These are phyloP conservation scores for Naematelia aurantialba DNA, from an alignment of 768 basidiomycete species.

Conservation along the genomic window DNA sequence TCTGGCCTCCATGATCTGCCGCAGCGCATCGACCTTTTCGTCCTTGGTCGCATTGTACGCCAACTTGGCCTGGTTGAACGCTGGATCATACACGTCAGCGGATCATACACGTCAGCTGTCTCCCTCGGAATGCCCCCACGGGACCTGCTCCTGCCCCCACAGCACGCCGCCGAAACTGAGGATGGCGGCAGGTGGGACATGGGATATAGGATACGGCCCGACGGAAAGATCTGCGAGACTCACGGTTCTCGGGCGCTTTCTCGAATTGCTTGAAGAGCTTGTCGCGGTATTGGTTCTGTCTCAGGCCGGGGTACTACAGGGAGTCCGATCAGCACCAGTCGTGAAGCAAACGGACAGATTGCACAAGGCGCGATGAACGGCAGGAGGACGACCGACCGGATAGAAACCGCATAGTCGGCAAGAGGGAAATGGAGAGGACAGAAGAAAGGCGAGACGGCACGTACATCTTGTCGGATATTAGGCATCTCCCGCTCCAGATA, in stretches of 20 bases:
- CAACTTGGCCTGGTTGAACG: constrained; percentile 74
- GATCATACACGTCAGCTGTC: no score
- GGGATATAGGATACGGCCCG: neutral
- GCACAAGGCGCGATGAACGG: no score
- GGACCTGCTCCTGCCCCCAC: no score
- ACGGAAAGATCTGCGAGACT: constrained; percentile 39
- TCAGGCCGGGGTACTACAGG: constrained; percentile 75
- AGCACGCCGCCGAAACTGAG: neutral
- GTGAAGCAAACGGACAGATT: no score
- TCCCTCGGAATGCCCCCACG: no score
- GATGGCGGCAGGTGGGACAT: no score
- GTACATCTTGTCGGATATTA: constrained; percentile 67
- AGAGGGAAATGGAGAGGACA: no score
- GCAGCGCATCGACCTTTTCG: constrained; percentile 72
- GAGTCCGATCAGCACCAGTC: no score
- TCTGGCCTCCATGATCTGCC: constrained; percentile 51
- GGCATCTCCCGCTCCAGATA: constrained; percentile 85
- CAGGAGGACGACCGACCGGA: no score
- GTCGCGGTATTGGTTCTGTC: constrained; percentile 91
- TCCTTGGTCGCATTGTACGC: constrained; percentile 84
- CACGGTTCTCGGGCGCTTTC: constrained; percentile 95
- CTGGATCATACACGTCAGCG: constrained; percentile 11
- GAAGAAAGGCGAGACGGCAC: constrained; percentile 19
- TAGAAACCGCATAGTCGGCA: neutral
- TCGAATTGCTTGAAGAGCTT: constrained; percentile 90